Evolutionary conservation across 108 stramenopile genomes (phyloP).

Genomic region (Cylindrotheca closterium): DNA sequence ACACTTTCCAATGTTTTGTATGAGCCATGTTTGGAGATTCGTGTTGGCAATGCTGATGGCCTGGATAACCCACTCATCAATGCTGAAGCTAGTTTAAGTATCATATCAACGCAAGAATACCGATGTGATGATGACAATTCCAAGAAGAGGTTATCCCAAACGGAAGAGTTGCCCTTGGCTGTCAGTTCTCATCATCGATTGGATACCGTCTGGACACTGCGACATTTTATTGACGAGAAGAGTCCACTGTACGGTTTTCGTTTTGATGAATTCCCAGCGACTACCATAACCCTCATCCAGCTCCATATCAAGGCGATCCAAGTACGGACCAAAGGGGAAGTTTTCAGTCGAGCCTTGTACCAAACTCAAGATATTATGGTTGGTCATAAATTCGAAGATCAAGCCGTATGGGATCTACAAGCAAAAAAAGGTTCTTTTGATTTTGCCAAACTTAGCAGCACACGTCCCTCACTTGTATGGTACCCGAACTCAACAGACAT

Average conservation of each 20-base stretch:
- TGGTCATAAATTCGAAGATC: too few relatives aligned
- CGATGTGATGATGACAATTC: background rate
- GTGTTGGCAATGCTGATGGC: constrained; percentile 22
- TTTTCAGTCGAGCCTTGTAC: too few relatives aligned
- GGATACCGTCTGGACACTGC: constrained; percentile 46
- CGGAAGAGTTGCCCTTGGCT: background rate
- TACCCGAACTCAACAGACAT: too few relatives aligned
- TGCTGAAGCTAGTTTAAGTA: background rate
- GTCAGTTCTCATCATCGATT: background rate
- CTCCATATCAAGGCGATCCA: too few relatives aligned
- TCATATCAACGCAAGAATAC: background rate
- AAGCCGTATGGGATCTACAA: too few relatives aligned
- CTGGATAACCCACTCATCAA: background rate
- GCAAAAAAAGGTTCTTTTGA: too few relatives aligned
- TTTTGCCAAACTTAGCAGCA: too few relatives aligned
- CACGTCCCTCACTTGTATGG: constrained; percentile 5
- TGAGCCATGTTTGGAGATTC: constrained; percentile 12
- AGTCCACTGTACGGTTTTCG: constrained; percentile 42
- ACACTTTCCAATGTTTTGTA: constrained; percentile 15
- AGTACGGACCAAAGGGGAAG: too few relatives aligned
- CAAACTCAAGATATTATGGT: too few relatives aligned
- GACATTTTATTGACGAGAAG: constrained; percentile 56
- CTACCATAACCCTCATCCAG: too few relatives aligned
- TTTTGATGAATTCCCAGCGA: constrained; percentile 5
- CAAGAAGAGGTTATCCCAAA: background rate